Evolutionary conservation across 306 rosid genomes (phyloP).

Genomic region (Echinosophora koreensis): DNA sequence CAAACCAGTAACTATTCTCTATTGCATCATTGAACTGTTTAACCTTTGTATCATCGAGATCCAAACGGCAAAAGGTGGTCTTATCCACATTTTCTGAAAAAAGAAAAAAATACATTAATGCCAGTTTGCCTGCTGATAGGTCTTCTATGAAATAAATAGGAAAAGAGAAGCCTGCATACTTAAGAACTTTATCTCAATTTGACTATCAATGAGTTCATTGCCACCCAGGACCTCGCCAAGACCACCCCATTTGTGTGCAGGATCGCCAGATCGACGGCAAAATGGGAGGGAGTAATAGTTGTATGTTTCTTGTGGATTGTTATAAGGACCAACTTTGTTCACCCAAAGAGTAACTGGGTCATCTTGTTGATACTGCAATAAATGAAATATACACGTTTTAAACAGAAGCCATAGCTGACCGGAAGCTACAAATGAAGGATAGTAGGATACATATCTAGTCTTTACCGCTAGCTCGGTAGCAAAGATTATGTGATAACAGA

Average conservation of each 20-base stretch:
- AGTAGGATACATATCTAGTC: conserved; percentile 6
- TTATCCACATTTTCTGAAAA: conserved; percentile 77
- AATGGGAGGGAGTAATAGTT: conserved; percentile 95
- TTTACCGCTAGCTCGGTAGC: background rate
- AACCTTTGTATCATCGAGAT: conserved; percentile 70
- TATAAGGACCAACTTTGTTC: conserved; percentile 97
- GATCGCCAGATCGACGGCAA: conserved; percentile 68
- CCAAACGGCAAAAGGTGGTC: conserved; percentile 68
- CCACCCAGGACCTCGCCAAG: conserved; percentile 99
- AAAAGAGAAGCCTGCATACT: conserved; percentile 56
- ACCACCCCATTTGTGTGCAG: conserved; percentile 99
- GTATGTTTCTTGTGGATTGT: conserved; percentile 99
- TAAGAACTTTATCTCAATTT: conserved; percentile 75
- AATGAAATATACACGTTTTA: conserved; percentile 21
- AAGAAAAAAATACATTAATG: background rate
- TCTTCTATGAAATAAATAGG: conserved; percentile 38
- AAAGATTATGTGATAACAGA: conserved; percentile 1
- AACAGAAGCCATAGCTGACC: conserved; percentile 15
- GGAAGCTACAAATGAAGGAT: conserved; percentile 27
- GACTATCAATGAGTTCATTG: conserved; percentile 95
- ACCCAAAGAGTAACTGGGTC: conserved; percentile 92
- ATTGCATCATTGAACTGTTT: conserved; percentile 95
- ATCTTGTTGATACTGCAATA: conserved; percentile 75
- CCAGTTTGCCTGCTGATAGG: conserved; percentile 30
- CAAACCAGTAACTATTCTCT: conserved; percentile 93